These are phyloP conservation scores for Glonium stellatum DNA, from an alignment of 495 filamentous ascomycete genomes.

Conservation along the genomic window DNA sequence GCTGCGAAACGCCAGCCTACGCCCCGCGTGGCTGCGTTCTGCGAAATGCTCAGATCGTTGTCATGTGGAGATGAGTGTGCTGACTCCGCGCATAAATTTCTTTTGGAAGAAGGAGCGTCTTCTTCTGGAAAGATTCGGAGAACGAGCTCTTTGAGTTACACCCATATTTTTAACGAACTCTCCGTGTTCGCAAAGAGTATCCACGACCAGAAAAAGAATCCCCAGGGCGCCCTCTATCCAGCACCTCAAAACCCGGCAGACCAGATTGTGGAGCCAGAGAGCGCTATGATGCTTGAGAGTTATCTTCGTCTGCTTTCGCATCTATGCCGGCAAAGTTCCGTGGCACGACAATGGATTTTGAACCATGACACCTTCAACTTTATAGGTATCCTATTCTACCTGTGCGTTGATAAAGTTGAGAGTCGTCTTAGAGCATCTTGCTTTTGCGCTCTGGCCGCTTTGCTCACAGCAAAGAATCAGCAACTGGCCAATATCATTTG, in stretches of 20 bases:
- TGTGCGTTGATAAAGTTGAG: conserved; percentile 62
- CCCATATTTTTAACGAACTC: conserved; percentile 84
- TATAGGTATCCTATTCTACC: conserved; percentile 56
- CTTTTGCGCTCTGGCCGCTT: conserved; percentile 60
- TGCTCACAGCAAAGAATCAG: conserved; percentile 59
- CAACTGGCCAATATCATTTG: conserved; percentile 59
- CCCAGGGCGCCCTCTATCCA: conserved; percentile 51
- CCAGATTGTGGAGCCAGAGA: conserved; percentile 71
- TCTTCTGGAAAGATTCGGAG: conserved; percentile 67
- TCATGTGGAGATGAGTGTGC: conserved; percentile 74
- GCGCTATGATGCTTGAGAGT: conserved; percentile 83
- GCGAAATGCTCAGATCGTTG: conserved; percentile 85
- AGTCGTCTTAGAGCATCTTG: conserved; percentile 68
- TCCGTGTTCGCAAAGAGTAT: conserved; percentile 64
- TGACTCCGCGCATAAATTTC: conserved; percentile 73
- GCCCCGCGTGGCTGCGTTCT: conserved; percentile 87
- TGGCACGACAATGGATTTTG: conserved; percentile 63
- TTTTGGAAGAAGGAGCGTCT: conserved; percentile 75
- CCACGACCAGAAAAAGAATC: conserved; percentile 50
- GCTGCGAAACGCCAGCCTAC: conserved; percentile 86
- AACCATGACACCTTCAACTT: conserved; percentile 56
- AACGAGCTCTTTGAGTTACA: conserved; percentile 77
- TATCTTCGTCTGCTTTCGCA: conserved; percentile 83
- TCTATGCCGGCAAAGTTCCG: conserved; percentile 58
- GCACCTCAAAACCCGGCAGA: conserved; percentile 55